Evolutionary conservation across 108 stramenopile species (phyloP).

Genomic region (Mayamaea pseudoterrestris): DNA sequence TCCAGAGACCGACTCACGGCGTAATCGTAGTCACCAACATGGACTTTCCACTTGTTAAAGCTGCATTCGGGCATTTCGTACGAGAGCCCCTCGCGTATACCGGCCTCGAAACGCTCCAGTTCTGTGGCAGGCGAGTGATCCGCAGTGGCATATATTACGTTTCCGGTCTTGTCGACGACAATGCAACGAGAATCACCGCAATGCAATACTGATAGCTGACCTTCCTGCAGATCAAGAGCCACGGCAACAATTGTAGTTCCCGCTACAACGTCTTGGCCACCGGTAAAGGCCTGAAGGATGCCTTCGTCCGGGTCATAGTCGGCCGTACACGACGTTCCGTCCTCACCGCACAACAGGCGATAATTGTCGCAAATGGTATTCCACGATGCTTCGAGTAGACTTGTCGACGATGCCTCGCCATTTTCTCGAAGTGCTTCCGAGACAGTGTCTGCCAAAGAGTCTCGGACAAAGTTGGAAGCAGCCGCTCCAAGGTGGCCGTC

Average conservation of each 20-base stretch:
- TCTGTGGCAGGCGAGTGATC: conserved; percentile 69
- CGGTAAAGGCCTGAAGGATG: conserved; percentile 48
- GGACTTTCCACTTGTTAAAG: conserved; percentile 31
- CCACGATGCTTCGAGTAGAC: conserved; percentile 35
- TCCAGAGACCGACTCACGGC: conserved; percentile 55
- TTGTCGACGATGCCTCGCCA: background rate
- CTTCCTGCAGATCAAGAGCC: conserved; percentile 36
- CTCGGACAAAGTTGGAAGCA: conserved; percentile 40
- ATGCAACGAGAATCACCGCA: conserved; percentile 72
- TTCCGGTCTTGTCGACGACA: conserved; percentile 21
- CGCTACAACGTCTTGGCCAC: conserved; percentile 39
- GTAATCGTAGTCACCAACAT: conserved; percentile 63
- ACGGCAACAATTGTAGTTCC: conserved; percentile 58
- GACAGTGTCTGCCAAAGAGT: conserved; percentile 34
- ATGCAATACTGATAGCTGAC: conserved; percentile 48
- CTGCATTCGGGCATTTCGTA: conserved; percentile 54
- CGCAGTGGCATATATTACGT: conserved; percentile 40
- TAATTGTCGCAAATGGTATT: conserved; percentile 39
- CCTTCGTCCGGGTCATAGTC: conserved; percentile 66
- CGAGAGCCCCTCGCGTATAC: conserved; percentile 30
- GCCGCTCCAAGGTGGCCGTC: conserved; percentile 72
- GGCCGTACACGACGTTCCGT: conserved; percentile 42
- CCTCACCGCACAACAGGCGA: conserved; percentile 27
- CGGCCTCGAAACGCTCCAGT: conserved; percentile 29
- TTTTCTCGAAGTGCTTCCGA: conserved; percentile 24